A percentile compares a stretch with the other conserved stretches of the same genome.
Conservation (phyloP, 1,284 basidiomycete genomes). For the Fistulinella staudtii region DNA sequence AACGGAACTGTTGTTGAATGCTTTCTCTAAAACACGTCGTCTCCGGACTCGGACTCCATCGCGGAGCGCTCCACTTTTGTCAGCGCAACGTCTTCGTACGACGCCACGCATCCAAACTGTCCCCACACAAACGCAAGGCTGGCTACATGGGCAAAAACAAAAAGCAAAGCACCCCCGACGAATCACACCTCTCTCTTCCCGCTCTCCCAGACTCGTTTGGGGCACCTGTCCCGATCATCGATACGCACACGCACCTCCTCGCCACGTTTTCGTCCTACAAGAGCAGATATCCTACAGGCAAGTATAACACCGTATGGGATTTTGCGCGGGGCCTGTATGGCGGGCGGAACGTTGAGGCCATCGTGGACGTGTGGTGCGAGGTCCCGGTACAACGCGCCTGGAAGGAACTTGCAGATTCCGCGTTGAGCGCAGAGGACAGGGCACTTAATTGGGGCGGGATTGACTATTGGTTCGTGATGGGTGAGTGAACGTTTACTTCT, state of each 20-base stretch:
- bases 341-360: constrained; percentile 52
- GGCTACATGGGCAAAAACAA: constrained; percentile 36
- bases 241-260: constrained; percentile 76
- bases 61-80: too few species aligned
- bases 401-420: constrained; percentile 72
- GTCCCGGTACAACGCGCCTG: constrained; percentile 59
- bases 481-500: constrained; percentile 35
- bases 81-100: too few species aligned
- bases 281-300: constrained; percentile 52
- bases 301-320: constrained; percentile 52
- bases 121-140: neutral
- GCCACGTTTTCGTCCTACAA: constrained; percentile 65
- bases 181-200: constrained; percentile 32
- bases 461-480: constrained; percentile 75
- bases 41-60: too few species aligned
- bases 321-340: constrained; percentile 62
- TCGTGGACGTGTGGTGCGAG: constrained; percentile 84
- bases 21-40: too few species aligned
- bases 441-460: constrained; percentile 55
- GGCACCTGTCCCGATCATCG: constrained; percentile 48
- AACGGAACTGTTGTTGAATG: too few species aligned
- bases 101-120: too few species aligned
- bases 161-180: constrained; percentile 26
- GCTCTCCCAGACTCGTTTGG: constrained; percentile 20
- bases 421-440: constrained; percentile 48